These are phyloP conservation scores for Tubosaeta sp. DNA, from an alignment of 768 basidiomycete genomes.

Conservation along the genomic window DNA sequence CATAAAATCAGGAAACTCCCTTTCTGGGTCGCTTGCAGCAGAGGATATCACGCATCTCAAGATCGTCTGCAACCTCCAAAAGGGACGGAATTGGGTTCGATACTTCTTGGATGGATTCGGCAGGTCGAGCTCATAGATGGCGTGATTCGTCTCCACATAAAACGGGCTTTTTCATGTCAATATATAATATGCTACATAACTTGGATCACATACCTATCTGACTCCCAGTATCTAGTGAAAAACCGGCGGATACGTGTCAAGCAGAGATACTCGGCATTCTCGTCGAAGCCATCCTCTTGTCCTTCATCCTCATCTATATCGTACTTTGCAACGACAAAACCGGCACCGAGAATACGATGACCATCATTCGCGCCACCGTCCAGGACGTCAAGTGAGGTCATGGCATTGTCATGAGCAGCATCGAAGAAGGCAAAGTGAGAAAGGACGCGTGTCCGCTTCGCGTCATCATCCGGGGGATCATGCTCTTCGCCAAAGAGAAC, in stretches of 20 bases:
- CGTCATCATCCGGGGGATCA: constrained; percentile 31
- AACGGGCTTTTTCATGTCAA: constrained; percentile 43
- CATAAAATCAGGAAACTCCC: constrained; percentile 35
- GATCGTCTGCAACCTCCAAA: constrained; percentile 48
- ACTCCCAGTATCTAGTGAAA: constrained; percentile 47
- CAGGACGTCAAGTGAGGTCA: constrained; percentile 47
- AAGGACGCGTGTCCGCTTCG: constrained; percentile 56
- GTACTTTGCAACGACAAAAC: constrained; percentile 44
- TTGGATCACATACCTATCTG: constrained; percentile 45
- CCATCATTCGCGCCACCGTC: constrained; percentile 41
- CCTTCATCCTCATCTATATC: constrained; percentile 59
- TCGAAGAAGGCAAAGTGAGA: constrained; percentile 62
- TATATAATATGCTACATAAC: neutral
- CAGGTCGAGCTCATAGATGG: constrained; percentile 55
- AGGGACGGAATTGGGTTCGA: constrained; percentile 36
- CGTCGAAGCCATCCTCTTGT: constrained; percentile 47
- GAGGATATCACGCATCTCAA: constrained; percentile 45
- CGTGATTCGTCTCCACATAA: constrained; percentile 59
- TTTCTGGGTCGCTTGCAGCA: constrained; percentile 20
- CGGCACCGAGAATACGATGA: constrained; percentile 50
- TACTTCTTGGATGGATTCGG: constrained; percentile 44
- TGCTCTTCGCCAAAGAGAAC: constrained; percentile 41
- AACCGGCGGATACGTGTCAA: constrained; percentile 46
- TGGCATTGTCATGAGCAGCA: constrained; percentile 37
- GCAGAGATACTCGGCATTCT: constrained; percentile 38